Base-by-base conservation (phyloP, 2,329 filamentous ascomycete species). In the Penicillium sp. region DNA sequence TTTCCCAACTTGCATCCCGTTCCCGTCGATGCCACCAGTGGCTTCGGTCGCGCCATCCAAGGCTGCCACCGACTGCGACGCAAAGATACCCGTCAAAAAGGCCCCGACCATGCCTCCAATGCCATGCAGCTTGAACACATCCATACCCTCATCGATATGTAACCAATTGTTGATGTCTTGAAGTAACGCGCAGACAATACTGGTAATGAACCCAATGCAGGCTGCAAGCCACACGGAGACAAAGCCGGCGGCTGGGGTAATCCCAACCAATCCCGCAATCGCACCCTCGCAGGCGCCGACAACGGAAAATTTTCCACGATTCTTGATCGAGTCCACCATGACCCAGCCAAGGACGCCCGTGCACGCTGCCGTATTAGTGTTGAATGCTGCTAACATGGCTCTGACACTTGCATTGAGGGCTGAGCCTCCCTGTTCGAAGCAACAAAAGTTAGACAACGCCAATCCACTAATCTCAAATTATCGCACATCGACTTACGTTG, bases 241-340 rank as follows among this genome's bases (percentile, higher is more conserved):
- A 64, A 79, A 85, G 56, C 83, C 83, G 13, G 83, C 83, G 15
- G 83, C 84, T 13, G 84, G 84, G 0, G 84, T 86, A 70, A 86
- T 86, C n/a, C 84, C 84, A n/a, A 87, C 84, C 1, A 87, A 81
- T 38, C 85, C 85, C 49, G 84, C 83, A 64, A 87, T 86, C 28
- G 83, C 84, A 44, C 85, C 85, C 60, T 84, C 83, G 67, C 85
- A 87, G 12, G 83, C 83, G 49, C 85, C 84, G 0, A 86, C 83
- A 8, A 85, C 80, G 15, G 81, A 83, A 72, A 86, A 86, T 56
- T 81, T 82, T 8, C 84, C 82, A 62, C 79, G 80, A 66, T 81
- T 78, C 58, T 80, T 78, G 67, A 86, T 78, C 70, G 79, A 83
- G 71, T 86, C 84, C 28, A 86, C 81, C 2, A 82, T 30, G 2